These are phyloP conservation scores for Oryza nivara DNA, from an alignment of 176 grass and related monocot species.

Conservation along the genomic window DNA sequence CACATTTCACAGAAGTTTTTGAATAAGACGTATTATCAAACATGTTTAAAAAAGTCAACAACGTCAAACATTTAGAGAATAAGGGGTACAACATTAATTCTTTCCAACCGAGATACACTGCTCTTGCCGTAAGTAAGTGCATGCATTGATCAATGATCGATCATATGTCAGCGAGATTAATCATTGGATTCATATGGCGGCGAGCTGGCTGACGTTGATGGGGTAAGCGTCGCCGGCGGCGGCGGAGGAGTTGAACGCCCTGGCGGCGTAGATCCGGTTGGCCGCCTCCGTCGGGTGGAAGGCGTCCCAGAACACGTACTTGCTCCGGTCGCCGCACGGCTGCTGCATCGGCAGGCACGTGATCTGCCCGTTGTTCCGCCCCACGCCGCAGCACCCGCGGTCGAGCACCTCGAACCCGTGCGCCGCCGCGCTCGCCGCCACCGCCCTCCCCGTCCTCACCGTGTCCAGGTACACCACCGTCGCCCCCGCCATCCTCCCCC, in stretches of 20 bases:
- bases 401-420: conserved; percentile 82
- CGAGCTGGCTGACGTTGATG: conserved; percentile 77
- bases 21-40: too few relatives aligned
- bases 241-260: conserved; percentile 64
- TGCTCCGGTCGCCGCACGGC: conserved; percentile 65
- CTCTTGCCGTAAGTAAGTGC: too few relatives aligned
- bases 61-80: too few relatives aligned
- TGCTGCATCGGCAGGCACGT: conserved; percentile 85
- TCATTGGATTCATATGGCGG: conserved; percentile 37
- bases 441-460: conserved; percentile 54
- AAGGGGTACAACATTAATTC: too few relatives aligned
- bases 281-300: conserved; percentile 93
- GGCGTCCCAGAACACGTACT: conserved; percentile 90
- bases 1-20: too few relatives aligned
- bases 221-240: conserved; percentile 51
- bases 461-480: conserved; percentile 70
- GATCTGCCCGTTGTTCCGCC: conserved; percentile 92
- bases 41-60: too few relatives aligned
- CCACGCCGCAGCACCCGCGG: conserved; percentile 87
- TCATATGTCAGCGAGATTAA: too few relatives aligned
- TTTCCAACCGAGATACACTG: too few relatives aligned
- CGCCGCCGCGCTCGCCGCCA: conserved; percentile 49
- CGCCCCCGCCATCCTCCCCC: conserved; percentile 30
- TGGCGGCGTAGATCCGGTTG: conserved; percentile 73
- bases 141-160: not conserved